phyloP scores from a whole-genome alignment of 2,329 filamentous ascomycete species.

The Penicillium corylophilum region DNA sequence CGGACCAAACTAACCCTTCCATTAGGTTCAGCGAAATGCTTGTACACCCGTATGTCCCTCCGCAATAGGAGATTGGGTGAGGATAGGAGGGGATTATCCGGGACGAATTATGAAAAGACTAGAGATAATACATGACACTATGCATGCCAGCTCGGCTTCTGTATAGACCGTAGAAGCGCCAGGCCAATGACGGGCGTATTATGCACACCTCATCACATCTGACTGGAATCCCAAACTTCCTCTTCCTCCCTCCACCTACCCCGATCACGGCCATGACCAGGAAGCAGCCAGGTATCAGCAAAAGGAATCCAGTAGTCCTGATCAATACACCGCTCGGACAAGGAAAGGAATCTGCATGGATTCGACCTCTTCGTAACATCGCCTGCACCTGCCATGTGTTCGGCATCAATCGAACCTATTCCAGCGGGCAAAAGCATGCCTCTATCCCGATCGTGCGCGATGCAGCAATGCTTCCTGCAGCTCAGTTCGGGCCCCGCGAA shows the following conservation, averaged over 20 bases:
- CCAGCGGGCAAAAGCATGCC: not conserved
- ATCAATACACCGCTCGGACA: not conserved
- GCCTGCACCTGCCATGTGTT: constrained; percentile 18
- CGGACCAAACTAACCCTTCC: constrained; percentile 14
- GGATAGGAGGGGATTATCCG: constrained; percentile 19
- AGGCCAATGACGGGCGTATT: not conserved
- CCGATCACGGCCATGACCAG: not conserved
- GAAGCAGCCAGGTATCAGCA: not conserved
- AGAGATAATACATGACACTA: constrained; percentile 35
- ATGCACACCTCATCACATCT: constrained; percentile 12
- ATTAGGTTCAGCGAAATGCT: constrained; percentile 52
- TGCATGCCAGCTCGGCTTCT: constrained; percentile 1
- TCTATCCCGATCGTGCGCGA: constrained; percentile 17
- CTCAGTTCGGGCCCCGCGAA: constrained; percentile 15
- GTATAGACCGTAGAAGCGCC: not conserved
- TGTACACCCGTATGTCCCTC: constrained; percentile 49
- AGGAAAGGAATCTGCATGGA: not conserved
- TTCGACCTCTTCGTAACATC: not conserved
- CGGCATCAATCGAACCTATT: constrained; percentile 6
- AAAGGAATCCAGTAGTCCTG: not conserved
- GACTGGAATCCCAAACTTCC: not conserved
- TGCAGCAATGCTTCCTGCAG: constrained; percentile 21
- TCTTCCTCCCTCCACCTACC: not conserved
- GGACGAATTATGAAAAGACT: constrained; percentile 40
- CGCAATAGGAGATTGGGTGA: constrained; percentile 32